These are phyloP conservation scores for Solanum pimpinellifolium DNA, from an alignment of 257 asterid species.

Conservation along the genomic window DNA sequence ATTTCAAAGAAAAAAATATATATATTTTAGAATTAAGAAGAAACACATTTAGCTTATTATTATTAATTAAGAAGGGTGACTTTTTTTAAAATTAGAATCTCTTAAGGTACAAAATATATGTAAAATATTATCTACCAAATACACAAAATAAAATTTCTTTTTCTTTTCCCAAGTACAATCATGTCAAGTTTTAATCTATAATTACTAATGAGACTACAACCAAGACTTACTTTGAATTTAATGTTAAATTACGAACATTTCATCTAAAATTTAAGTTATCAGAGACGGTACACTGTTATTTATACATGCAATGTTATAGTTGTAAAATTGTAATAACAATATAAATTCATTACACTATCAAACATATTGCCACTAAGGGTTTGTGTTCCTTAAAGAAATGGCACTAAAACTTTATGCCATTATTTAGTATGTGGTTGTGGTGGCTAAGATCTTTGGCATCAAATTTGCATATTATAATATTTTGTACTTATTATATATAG, in stretches of 20 bases:
- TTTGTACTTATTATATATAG: not conserved
- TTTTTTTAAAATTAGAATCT: not conserved
- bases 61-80: not conserved
- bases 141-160: not conserved
- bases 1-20: not conserved
- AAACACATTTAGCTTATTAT: not conserved
- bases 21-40: not conserved
- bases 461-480: not conserved
- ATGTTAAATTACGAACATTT: too few species aligned
- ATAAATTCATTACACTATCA: not conserved
- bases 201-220: too few species aligned
- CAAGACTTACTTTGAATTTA: not conserved
- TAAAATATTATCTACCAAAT: not conserved
- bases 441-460: not conserved
- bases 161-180: not conserved
- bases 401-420: not conserved
- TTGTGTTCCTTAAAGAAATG: not conserved
- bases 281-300: not conserved
- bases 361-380: not conserved
- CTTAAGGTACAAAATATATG: not conserved
- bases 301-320: not conserved
- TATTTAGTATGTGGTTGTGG: not conserved
- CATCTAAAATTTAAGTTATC: too few species aligned
- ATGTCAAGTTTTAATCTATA: not conserved
- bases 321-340: not conserved